Evolutionary conservation across 805 yeast species (phyloP), one percentile per base, ranked within the genome.

Genomic region (Cyberlindnera lachancei): DNA sequence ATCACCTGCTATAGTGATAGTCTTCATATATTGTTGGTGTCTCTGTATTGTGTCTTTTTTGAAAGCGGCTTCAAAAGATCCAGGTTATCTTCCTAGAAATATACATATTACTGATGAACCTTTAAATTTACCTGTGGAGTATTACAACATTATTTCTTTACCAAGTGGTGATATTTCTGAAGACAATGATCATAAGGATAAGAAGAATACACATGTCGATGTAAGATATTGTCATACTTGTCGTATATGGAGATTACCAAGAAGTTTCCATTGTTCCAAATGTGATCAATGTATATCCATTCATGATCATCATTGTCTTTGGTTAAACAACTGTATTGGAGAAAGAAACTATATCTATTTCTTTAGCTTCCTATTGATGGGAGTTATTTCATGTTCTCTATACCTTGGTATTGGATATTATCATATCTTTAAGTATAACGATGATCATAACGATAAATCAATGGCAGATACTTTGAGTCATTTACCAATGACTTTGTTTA

Each of bases 301-400:
- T 1, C 53, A 48, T 27, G 53, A 48, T 23, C 53, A 48, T 21
- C 53, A 48, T 14, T 80, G 88, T 48, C 44, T 63, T 22, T 75
- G 82, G 73, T 50, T 84, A 30, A 78, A 80, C 46, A 82, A 76
- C 44, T 84, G 95, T 51, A 68, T 84, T 25, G 95, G 94, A 1
- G 71, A 73, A 38, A 56, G 83, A 34, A 84, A 82, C 47, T 82
- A 82, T 52, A 56, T 72, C 41, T 76, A 66, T 53, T 83, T 81
- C 46, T 35, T 77, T 24, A 44, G 46, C 3, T 81, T 76, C 42
- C 48, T 82, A 23, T 21, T 68, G 1, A 58, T 62, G 30, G 47
- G 58, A 1, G 46, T 55, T 1, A 4, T 68, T 0, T 34, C 60
- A 1, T 49, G 63, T 10, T 24, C 51, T 1, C 52, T 50, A 25